Evolutionary conservation across 2,329 filamentous ascomycete genomes (phyloP).

Genomic region (Ceratocystis papillata): DNA sequence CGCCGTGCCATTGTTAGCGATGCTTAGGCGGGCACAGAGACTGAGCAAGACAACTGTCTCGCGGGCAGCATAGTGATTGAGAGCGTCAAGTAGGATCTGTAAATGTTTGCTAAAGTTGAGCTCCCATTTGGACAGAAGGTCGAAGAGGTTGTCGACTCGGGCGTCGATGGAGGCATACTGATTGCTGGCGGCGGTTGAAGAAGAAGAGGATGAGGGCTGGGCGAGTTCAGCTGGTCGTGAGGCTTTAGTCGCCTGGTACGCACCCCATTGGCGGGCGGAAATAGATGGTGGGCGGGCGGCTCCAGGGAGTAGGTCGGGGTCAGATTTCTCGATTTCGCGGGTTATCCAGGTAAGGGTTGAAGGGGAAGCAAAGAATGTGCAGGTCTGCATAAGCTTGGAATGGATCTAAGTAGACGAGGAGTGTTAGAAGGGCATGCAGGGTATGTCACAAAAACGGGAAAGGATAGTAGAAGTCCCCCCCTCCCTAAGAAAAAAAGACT

Average conservation of each 20-base stretch:
- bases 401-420: conserved; percentile 57
- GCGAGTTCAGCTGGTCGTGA: conserved; percentile 33
- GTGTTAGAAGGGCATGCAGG: background rate
- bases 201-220: conserved; percentile 31
- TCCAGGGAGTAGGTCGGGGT: conserved; percentile 58
- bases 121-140: conserved; percentile 85
- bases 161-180: conserved; percentile 33
- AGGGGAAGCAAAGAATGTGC: conserved; percentile 72
- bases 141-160: conserved; percentile 65
- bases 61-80: conserved; percentile 95
- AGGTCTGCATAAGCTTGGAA: conserved; percentile 92
- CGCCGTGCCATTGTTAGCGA: conserved; percentile 65
- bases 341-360: conserved; percentile 73
- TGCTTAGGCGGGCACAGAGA: conserved; percentile 70
- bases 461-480: conserved; percentile 2
- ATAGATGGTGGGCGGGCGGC: conserved; percentile 47
- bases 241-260: conserved; percentile 42
- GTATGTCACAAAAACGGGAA: background rate
- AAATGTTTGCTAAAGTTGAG: conserved; percentile 84
- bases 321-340: conserved; percentile 70
- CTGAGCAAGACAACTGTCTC: conserved; percentile 91
- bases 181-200: conserved; percentile 31
- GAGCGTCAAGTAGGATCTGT: conserved; percentile 83
- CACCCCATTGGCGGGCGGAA: conserved; percentile 50
- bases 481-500: conserved; percentile 27